Percentiles rank a stretch among this genome's conserved stretches.
These are phyloP conservation scores for Chlamydomonas sp. DNA, from an alignment of 139 green algal species.

Conservation along the genomic window DNA sequence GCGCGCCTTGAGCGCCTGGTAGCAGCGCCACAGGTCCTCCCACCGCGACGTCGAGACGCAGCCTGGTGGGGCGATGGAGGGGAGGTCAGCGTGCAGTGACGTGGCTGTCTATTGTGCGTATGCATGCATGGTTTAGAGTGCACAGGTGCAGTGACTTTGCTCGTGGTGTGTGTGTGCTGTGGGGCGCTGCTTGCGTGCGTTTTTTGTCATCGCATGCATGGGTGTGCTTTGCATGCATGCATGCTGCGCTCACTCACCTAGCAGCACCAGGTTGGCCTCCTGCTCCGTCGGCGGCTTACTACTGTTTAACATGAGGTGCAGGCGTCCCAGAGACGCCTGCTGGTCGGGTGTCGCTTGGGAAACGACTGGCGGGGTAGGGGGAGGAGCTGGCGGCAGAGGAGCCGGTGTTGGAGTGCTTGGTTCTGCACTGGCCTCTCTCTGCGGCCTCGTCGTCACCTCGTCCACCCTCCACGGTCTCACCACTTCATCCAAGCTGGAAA, in stretches of 20 bases:
- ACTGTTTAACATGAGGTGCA: not conserved
- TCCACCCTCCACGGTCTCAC: too few species aligned
- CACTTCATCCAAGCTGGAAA: too few species aligned
- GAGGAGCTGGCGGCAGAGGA: too few species aligned
- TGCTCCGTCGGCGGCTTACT: not conserved
- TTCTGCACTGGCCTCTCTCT: too few species aligned
- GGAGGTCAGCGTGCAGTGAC: too few species aligned
- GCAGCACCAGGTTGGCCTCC: not conserved
- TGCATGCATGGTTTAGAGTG: not conserved
- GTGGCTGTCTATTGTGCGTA: not conserved
- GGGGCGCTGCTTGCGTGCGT: not conserved
- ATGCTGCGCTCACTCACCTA: not conserved
- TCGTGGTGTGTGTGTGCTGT: not conserved
- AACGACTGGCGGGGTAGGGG: too few species aligned
- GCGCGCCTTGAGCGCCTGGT: not conserved
- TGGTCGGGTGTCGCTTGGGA: too few species aligned
- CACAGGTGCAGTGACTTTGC: not conserved
- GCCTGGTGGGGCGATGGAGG: too few species aligned
- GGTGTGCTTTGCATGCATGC: not conserved
- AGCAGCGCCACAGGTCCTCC: not conserved
- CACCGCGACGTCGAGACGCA: not conserved
- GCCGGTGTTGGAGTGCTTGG: too few species aligned
- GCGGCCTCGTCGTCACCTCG: too few species aligned
- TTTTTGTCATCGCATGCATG: too few species aligned
- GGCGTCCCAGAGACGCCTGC: not conserved